Evolutionary conservation across 495 filamentous ascomycete species (phyloP), one percentile per base, ranked within the genome.

Genomic region (Trichoderma orchidacearum): DNA sequence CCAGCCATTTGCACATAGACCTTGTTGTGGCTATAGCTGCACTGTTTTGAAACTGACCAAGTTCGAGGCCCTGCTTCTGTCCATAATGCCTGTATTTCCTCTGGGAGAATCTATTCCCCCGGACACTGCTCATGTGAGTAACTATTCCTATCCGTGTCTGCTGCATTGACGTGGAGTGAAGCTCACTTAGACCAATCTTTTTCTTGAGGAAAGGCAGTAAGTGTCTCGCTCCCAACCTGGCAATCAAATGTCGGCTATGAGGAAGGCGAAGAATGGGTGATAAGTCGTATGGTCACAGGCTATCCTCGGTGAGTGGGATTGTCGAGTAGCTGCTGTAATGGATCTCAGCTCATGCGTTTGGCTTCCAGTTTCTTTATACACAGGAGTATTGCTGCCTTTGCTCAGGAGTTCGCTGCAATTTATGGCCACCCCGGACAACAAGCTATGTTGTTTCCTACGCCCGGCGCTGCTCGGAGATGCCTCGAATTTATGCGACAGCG

Each of bases 141-240:
- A 21, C 41, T 34, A 23, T 48, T 38, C 18, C 57, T 27, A 29
- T 27, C 51, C 51, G 11, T 34, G 17, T 48, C 50, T n/a, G 3
- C 48, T 32, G 15, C 29, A 31, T 54, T 15, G 3, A 8, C 51
- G 34, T 61, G 55, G 34, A 56, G 58, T 67, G 23, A 59, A 54
- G 30, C 56, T 60, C 58, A 61, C 36, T 55, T 28, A 28, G 34
- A 12, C 18, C 6, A 17, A 9, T n/a, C 7, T 17, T 9, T 8
- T 1, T 28, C 12, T 4, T 13, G 3, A 25, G 13, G 54, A 38
- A 58, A 97, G 92, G 94, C 93, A 51, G 88, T 97, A 58, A 96
- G 91, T 66, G 90, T 96, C 21, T 97, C 94, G 3, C 76, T 98
- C 30, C 93, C 93, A 45, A 93, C 92, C 74, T 98, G 93, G 93